A percentile compares a stretch with the other conserved stretches of the same genome.
Evolutionary conservation across 805 yeast genomes (phyloP).

Genomic region (Kregervanrija pseudodelftensis): DNA sequence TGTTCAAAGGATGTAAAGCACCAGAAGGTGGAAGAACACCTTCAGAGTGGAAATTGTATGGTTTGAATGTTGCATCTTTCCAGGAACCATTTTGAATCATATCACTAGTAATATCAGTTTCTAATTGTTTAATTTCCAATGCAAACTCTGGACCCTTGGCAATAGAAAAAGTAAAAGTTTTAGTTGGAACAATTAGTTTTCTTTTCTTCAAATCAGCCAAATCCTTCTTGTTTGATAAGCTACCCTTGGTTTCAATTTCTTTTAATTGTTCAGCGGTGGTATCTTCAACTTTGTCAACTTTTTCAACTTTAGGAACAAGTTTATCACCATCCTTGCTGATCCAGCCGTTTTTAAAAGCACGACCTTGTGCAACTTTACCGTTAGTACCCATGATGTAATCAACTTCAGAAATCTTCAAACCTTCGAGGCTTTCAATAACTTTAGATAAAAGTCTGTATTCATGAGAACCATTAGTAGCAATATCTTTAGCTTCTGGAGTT

Average conservation of each 20-base stretch:
- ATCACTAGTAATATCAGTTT: conserved; percentile 91
- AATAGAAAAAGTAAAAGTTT: conserved; percentile 68
- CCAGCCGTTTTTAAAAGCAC: conserved; percentile 98
- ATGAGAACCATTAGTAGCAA: conserved; percentile 78
- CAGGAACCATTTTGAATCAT: conserved; percentile 82
- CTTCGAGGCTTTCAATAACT: conserved; percentile 68
- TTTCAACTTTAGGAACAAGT: conserved; percentile 54
- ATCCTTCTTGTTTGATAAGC: conserved; percentile 51
- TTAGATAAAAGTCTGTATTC: conserved; percentile 74
- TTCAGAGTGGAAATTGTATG: conserved; percentile 93
- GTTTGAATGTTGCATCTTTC: conserved; percentile 81
- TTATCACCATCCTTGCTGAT: conserved; percentile 79
- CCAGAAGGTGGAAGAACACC: conserved; percentile 84
- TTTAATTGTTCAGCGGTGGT: conserved; percentile 58
- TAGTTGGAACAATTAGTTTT: conserved; percentile 68
- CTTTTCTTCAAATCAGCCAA: conserved; percentile 88
- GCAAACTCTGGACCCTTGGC: conserved; percentile 82
- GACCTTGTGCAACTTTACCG: conserved; percentile 92
- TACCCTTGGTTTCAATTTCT: conserved; percentile 48
- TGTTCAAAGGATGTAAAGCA: conserved; percentile 92
- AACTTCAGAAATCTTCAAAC: conserved; percentile 76
- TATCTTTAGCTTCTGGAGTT: conserved; percentile 76
- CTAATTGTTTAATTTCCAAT: conserved; percentile 67
- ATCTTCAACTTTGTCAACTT: conserved; percentile 49
- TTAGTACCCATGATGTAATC: conserved; percentile 64